These are phyloP conservation scores for Solanum neorickii DNA, from an alignment of 257 asterid genomes.

Conservation along the genomic window DNA sequence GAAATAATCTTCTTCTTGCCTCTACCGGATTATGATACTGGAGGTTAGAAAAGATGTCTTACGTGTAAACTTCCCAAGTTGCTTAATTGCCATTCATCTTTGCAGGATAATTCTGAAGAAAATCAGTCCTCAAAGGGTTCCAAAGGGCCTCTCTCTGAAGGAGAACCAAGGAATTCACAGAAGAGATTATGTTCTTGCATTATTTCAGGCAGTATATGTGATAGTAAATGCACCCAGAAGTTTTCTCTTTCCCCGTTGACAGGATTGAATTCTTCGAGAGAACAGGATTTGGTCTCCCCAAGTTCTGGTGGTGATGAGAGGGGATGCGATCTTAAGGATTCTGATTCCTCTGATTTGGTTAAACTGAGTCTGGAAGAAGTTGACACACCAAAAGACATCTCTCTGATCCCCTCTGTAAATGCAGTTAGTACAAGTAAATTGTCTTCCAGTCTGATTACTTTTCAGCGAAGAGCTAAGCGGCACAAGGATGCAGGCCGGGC, in stretches of 20 bases:
- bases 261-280: constrained; percentile 4
- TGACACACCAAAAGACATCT: constrained; percentile 9
- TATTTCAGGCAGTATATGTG: constrained; percentile 9
- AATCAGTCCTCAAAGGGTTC: constrained; percentile 2
- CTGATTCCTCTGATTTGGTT: background rate
- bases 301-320: background rate
- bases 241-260: constrained; percentile 1
- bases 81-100: background rate
- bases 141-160: constrained; percentile 12
- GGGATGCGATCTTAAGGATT: background rate
- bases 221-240: constrained; percentile 9
- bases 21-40: background rate
- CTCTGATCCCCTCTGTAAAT: background rate
- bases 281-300: constrained; percentile 1
- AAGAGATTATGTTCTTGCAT: background rate
- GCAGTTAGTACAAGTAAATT: constrained; percentile 18
- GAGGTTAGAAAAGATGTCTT: background rate
- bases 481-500: constrained; percentile 7
- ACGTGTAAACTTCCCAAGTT: background rate
- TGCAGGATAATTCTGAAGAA: constrained; percentile 12
- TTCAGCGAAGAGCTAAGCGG: constrained; percentile 44
- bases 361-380: constrained; percentile 10
- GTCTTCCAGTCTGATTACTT: constrained; percentile 30
- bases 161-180: background rate
- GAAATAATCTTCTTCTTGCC: background rate